A percentile compares a stretch with the other conserved stretches of the same genome.
Conservation (phyloP, 768 basidiomycete genomes). For the Phlebiopsis flavidoalba region DNA sequence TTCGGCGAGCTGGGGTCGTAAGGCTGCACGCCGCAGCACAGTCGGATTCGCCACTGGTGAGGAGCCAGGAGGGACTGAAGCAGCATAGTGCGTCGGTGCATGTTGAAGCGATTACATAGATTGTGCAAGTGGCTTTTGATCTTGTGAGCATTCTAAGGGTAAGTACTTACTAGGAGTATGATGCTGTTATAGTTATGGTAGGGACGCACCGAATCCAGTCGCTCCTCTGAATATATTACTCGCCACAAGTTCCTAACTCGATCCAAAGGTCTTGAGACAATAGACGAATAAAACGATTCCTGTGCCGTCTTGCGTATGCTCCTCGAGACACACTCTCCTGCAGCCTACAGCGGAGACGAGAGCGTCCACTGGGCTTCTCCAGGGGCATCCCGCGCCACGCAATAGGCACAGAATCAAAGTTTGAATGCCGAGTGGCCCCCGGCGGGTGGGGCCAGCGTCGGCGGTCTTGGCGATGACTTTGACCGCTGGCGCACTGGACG, state of each 20-base stretch:
- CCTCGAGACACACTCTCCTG: constrained; percentile 71
- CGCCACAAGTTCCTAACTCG: constrained; percentile 44
- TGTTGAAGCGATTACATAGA: constrained; percentile 64
- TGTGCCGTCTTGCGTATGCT: constrained; percentile 65
- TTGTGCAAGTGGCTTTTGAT: constrained; percentile 51
- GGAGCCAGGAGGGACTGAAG: constrained; percentile 64
- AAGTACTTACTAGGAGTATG: neutral
- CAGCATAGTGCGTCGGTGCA: constrained; percentile 63
- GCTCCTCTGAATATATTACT: no score
- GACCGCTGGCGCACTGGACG: constrained; percentile 14
- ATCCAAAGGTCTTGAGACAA: constrained; percentile 66
- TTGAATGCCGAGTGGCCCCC: no score
- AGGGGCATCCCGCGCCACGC: constrained; percentile 65
- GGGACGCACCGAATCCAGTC: constrained; percentile 36
- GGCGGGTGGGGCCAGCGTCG: constrained; percentile 43
- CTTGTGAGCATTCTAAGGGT: neutral
- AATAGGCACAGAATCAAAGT: constrained; percentile 53
- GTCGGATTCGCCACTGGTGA: constrained; percentile 27
- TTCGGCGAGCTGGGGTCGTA: constrained; percentile 54
- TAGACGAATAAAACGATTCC: constrained; percentile 67
- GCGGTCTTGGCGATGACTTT: constrained; percentile 19
- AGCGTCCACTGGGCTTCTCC: constrained; percentile 62
- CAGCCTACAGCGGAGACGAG: constrained; percentile 45
- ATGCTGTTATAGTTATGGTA: no score
- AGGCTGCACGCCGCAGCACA: constrained; percentile 38